Evolutionary conservation across 306 rosid species (phyloP).

Genomic region (Corylus americana): DNA sequence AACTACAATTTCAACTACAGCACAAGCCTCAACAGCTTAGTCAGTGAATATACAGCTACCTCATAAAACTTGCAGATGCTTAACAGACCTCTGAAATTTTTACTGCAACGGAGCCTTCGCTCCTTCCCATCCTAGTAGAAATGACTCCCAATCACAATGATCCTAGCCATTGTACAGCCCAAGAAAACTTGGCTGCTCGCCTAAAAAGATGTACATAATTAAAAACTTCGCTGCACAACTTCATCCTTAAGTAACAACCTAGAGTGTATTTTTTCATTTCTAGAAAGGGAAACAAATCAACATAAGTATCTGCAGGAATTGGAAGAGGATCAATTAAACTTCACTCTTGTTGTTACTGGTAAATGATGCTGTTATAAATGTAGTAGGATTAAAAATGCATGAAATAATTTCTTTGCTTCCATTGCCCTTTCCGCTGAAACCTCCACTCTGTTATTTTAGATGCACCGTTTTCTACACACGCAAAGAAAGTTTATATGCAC

Average conservation of each 20-base stretch:
- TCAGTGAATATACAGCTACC: neutral
- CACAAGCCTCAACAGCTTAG: conserved; percentile 13
- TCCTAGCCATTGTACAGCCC: neutral
- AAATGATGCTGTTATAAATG: neutral
- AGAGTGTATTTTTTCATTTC: neutral
- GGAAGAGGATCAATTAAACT: too few relatives aligned
- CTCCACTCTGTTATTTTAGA: neutral
- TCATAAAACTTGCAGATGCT: neutral
- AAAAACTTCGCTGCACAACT: neutral
- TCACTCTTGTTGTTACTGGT: too few relatives aligned
- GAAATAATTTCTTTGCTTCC: neutral
- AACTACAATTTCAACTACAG: neutral
- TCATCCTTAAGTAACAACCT: neutral
- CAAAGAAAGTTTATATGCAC: too few relatives aligned
- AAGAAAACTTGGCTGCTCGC: neutral
- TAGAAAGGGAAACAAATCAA: neutral
- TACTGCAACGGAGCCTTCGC: neutral
- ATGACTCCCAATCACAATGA: neutral
- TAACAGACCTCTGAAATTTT: neutral
- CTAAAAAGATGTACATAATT: neutral
- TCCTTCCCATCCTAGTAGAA: neutral
- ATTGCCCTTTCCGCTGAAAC: neutral
- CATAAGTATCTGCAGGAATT: neutral
- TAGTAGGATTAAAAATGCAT: neutral
- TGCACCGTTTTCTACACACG: neutral